phyloP scores from a whole-genome alignment of 805 yeast genomes.

The Saccharomycodes ludwigii region DNA sequence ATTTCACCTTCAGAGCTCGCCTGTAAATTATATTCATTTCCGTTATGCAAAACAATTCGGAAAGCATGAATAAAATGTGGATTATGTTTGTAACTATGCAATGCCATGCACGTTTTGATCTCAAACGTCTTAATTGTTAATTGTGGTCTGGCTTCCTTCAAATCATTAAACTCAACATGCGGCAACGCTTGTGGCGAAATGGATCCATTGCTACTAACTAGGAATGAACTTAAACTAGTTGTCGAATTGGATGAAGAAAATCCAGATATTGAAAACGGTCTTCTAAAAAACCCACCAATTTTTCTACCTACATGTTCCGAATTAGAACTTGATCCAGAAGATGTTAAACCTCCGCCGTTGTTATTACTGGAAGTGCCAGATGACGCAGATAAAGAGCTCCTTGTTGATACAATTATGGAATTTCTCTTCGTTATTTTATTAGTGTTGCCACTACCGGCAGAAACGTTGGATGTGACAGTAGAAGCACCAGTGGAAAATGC shows the following conservation, averaged over 20 bases:
- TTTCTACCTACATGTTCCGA: slow-evolving; percentile 29
- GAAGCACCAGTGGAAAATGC: no score
- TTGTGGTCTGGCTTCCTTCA: slow-evolving; percentile 36
- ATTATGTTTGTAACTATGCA: slow-evolving; percentile 23
- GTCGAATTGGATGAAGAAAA: slow-evolving; percentile 20
- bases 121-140: slow-evolving; percentile 32
- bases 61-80: slow-evolving; percentile 19
- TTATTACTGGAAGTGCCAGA: slow-evolving; percentile 9
- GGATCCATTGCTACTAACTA: slow-evolving; percentile 27
- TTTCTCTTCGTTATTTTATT: background rate
- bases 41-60: slow-evolving; percentile 31
- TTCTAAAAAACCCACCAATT: slow-evolving; percentile 47
- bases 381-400: background rate
- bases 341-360: no score
- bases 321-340: no score
- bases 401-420: background rate
- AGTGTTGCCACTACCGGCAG: background rate
- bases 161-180: slow-evolving; percentile 29
- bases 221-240: slow-evolving; percentile 16
- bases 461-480: background rate
- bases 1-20: slow-evolving; percentile 49
- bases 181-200: slow-evolving; percentile 47
- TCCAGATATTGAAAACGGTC: slow-evolving; percentile 49
- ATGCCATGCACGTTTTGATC: slow-evolving; percentile 24
- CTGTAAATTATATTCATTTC: slow-evolving; percentile 54